These are phyloP conservation scores for Lepidium didymum DNA, from an alignment of 345 rosid genomes.

Conservation along the genomic window DNA sequence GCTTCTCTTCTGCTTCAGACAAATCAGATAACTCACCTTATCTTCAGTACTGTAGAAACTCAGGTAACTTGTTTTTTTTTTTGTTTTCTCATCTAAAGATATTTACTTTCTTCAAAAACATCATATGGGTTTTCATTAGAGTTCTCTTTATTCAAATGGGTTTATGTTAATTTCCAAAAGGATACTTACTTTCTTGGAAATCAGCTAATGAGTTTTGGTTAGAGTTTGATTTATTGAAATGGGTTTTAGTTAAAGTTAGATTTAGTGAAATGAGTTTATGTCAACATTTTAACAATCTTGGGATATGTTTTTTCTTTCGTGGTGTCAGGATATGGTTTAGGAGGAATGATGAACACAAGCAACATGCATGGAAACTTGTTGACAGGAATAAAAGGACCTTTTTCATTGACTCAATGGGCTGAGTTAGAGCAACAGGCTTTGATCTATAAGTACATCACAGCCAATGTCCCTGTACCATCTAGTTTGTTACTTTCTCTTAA, in stretches of 20 bases:
- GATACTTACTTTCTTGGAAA: neutral
- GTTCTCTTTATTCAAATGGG: neutral
- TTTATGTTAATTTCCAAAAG: neutral
- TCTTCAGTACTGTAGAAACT: conserved; percentile 35
- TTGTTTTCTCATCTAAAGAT: too few relatives aligned
- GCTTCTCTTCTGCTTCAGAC: conserved; percentile 46
- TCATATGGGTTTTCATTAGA: neutral
- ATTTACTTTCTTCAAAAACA: neutral
- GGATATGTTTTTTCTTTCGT: neutral
- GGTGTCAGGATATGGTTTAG: conserved; percentile 40
- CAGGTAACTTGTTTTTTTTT: too few relatives aligned
- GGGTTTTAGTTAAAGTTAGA: neutral
- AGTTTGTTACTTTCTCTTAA: conserved; percentile 65
- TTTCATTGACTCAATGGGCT: conserved; percentile 76
- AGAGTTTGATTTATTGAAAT: neutral
- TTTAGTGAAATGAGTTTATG: neutral
- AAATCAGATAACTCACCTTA: conserved; percentile 35
- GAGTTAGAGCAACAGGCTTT: conserved; percentile 94
- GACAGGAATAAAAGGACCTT: conserved; percentile 48
- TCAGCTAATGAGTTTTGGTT: neutral
- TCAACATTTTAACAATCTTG: neutral
- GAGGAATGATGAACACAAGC: conserved; percentile 37
- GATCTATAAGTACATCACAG: conserved; percentile 78
- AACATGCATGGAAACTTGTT: conserved; percentile 47
- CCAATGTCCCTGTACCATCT: conserved; percentile 75